Percentiles rank a stretch among this genome's conserved stretches.
Evolutionary conservation across 495 filamentous ascomycete genomes (phyloP).

Genomic region (Xylaria acuta): DNA sequence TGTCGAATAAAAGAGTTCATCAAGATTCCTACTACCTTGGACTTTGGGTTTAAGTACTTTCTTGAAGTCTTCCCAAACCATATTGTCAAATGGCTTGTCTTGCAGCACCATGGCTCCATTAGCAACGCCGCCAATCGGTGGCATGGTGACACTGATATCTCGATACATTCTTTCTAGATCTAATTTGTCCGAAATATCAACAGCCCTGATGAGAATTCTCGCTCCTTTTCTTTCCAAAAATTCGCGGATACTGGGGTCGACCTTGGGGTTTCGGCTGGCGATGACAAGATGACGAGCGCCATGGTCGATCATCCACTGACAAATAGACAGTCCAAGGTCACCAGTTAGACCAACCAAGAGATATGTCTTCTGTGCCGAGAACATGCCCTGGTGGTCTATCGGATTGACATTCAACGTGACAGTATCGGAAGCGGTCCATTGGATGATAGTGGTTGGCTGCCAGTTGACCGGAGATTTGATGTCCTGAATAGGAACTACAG

Average conservation of each 20-base stretch:
- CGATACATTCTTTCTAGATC: background rate
- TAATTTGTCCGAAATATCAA: slow-evolving; percentile 22
- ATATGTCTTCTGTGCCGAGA: slow-evolving; percentile 44
- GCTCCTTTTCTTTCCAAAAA: background rate
- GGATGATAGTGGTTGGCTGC: too few relatives aligned
- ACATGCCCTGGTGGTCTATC: too few relatives aligned
- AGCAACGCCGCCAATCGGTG: slow-evolving; percentile 46
- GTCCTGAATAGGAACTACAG: too few relatives aligned
- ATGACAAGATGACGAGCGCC: slow-evolving; percentile 54
- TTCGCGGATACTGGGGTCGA: too few relatives aligned
- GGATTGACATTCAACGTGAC: too few relatives aligned
- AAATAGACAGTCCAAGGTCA: slow-evolving; percentile 52
- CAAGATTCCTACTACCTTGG: slow-evolving; percentile 43
- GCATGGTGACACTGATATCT: slow-evolving; percentile 31
- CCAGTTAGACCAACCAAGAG: slow-evolving; percentile 54
- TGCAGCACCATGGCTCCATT: slow-evolving; percentile 48
- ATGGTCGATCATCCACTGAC: slow-evolving; percentile 54
- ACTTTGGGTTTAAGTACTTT: slow-evolving; percentile 43
- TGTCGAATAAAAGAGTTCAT: slow-evolving; percentile 43
- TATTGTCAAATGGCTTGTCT: slow-evolving; percentile 38
- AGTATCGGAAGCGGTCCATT: too few relatives aligned
- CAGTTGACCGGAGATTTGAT: too few relatives aligned
- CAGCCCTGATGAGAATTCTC: too few relatives aligned
- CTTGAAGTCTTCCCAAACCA: slow-evolving; percentile 37
- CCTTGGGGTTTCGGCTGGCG: slow-evolving; percentile 45